Percentiles rank a stretch among this genome's conserved stretches.
These are phyloP conservation scores for Solanum tarapatanum DNA, from an alignment of 257 asterid genomes.

Conservation along the genomic window DNA sequence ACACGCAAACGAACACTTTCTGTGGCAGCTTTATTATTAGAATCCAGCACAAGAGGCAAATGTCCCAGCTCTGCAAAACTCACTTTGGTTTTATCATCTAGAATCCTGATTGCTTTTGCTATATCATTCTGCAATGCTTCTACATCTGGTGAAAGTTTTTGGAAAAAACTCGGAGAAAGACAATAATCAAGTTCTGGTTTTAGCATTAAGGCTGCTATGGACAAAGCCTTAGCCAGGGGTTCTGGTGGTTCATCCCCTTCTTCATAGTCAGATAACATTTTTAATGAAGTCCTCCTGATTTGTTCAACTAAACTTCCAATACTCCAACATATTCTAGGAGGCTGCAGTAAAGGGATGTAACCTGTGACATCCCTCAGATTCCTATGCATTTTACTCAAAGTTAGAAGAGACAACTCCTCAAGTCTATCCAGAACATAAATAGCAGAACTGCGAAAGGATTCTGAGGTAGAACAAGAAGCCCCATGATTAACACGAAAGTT, in stretches of 20 bases:
- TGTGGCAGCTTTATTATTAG: conserved; percentile 16
- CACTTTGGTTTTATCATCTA: conserved; percentile 19
- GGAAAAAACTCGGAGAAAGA: conserved; percentile 29
- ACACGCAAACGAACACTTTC: conserved; percentile 35
- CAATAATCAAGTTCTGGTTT: conserved; percentile 30
- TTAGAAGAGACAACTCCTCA: conserved; percentile 28
- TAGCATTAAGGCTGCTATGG: conserved; percentile 53
- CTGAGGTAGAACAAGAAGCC: conserved; percentile 13
- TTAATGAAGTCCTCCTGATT: conserved; percentile 31
- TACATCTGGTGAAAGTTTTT: conserved; percentile 44
- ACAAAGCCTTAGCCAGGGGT: conserved; percentile 51
- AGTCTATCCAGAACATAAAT: conserved; percentile 39
- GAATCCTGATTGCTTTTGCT: conserved; percentile 42
- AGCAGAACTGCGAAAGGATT: conserved; percentile 41
- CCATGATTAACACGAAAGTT: conserved; percentile 16
- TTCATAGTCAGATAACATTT: conserved; percentile 34
- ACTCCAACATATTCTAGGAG: conserved; percentile 1
- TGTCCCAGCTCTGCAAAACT: conserved; percentile 30
- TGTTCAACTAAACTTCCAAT: conserved; percentile 6
- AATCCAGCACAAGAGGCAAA: conserved; percentile 33
- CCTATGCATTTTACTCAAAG: conserved; percentile 53
- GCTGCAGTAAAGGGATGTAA: conserved; percentile 22
- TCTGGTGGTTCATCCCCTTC: conserved; percentile 35
- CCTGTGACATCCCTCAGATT: conserved; percentile 41
- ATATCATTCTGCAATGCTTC: conserved; percentile 65